phyloP scores from a whole-genome alignment of 108 stramenopile species.

The Nitzschia sp. region DNA sequence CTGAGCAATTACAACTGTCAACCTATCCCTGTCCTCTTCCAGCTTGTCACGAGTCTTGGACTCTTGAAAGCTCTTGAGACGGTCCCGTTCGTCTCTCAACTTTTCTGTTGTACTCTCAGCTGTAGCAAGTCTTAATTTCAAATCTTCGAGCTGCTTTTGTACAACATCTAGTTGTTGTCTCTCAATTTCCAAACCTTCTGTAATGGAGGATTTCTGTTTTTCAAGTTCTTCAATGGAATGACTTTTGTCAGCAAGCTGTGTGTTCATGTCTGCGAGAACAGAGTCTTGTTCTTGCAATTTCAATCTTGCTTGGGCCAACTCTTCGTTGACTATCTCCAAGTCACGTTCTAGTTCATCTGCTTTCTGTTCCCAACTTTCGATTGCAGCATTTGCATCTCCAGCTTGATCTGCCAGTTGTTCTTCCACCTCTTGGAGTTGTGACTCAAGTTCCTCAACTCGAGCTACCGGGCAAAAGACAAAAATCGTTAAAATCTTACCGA shows the following conservation, averaged over 20 bases:
- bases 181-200: not conserved
- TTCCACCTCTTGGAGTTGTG: constrained; percentile 27
- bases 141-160: not conserved
- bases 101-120: constrained; percentile 2
- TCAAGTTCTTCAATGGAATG: not conserved
- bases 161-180: not conserved
- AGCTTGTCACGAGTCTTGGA: constrained; percentile 20
- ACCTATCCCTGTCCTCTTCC: constrained; percentile 43
- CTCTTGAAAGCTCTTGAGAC: constrained; percentile 5
- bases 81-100: constrained; percentile 15
- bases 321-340: constrained; percentile 10
- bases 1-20: constrained; percentile 45
- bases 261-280: not conserved
- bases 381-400: constrained; percentile 57
- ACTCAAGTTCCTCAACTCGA: constrained; percentile 49
- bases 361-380: constrained; percentile 62
- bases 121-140: not conserved
- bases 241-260: not conserved
- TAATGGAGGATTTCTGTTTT: not conserved
- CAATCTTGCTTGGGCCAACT: not conserved
- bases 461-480: not conserved
- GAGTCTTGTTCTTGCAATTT: not conserved
- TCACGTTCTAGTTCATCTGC: constrained; percentile 46
- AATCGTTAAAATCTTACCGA: not conserved
- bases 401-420: constrained; percentile 42